Conservation (phyloP, 306 rosid species). For the Trifolium subterraneum region DNA sequence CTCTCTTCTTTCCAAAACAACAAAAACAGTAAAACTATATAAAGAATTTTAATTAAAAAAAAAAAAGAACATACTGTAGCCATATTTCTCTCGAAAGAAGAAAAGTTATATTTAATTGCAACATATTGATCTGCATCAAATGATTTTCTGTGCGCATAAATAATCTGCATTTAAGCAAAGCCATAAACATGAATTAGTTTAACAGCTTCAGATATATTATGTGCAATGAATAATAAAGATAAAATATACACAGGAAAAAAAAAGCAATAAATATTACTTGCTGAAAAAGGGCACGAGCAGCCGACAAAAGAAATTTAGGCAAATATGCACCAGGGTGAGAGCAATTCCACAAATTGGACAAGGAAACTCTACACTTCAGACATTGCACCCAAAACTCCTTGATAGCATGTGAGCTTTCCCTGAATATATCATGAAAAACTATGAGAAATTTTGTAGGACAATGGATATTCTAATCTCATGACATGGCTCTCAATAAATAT, state of each 20-base stretch:
- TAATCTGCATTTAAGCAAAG: conserved; percentile 56
- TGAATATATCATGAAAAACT: conserved; percentile 41
- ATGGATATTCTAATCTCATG: not conserved
- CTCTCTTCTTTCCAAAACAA: too few species aligned
- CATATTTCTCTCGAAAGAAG: conserved; percentile 44
- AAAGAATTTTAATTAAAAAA: not conserved
- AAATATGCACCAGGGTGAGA: conserved; percentile 54
- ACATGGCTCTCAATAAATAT: conserved; percentile 10
- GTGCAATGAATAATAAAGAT: not conserved
- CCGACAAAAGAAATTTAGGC: conserved; percentile 60
- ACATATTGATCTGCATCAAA: conserved; percentile 61
- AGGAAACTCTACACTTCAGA: conserved; percentile 68
- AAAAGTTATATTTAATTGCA: conserved; percentile 54
- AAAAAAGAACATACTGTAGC: conserved; percentile 48
- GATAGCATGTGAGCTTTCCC: conserved; percentile 60
- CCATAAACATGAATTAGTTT: conserved; percentile 29
- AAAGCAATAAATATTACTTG: conserved; percentile 56
- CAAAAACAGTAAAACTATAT: not conserved
- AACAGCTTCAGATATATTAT: conserved; percentile 6
- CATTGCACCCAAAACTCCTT: conserved; percentile 58
- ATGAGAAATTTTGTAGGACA: not conserved
- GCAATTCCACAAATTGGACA: conserved; percentile 69
- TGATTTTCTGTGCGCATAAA: conserved; percentile 73
- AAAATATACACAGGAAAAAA: not conserved
- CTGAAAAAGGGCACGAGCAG: conserved; percentile 75